Evolutionary conservation across 2,329 filamentous ascomycete species (phyloP).

Genomic region (Alternaria triticina): DNA sequence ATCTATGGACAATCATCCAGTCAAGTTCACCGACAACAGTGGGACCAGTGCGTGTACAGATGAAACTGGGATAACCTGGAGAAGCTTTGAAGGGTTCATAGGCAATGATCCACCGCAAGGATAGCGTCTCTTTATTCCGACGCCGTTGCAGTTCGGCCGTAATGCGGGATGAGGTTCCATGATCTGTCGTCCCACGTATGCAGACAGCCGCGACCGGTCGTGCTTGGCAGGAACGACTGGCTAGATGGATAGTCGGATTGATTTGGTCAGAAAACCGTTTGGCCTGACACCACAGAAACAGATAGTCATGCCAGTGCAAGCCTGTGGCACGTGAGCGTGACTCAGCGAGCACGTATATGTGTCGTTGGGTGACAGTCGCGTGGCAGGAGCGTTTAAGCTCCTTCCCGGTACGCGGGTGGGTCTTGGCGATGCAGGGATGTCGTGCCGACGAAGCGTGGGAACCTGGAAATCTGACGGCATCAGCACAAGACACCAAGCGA

Average conservation of each 20-base stretch:
- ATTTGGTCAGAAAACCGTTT: not conserved
- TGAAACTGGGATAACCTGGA: not conserved
- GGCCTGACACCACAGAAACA: not conserved
- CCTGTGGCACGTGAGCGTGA: not conserved
- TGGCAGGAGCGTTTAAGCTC: slow-evolving; percentile 5
- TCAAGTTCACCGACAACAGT: not conserved
- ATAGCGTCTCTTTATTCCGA: not conserved
- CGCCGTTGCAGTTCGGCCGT: not conserved
- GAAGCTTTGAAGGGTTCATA: not conserved
- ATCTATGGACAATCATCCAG: not conserved
- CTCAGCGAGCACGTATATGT: not conserved
- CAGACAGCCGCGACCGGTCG: not conserved
- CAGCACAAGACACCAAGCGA: slow-evolving; percentile 3
- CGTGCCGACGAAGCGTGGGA: slow-evolving; percentile 17
- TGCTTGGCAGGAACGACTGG: not conserved
- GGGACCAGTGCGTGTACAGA: not conserved
- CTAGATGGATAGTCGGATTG: not conserved
- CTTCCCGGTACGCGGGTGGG: slow-evolving; percentile 9
- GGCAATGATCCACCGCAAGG: not conserved
- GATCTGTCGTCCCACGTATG: not conserved
- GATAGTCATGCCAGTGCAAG: not conserved
- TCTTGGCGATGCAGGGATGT: slow-evolving; percentile 15
- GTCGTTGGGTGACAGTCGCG: not conserved
- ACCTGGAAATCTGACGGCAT: slow-evolving; percentile 26
- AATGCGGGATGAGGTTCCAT: not conserved